These are phyloP conservation scores for Backusella tuberculispora DNA, from an alignment of 192 early-diverging fungal species.

Conservation along the genomic window DNA sequence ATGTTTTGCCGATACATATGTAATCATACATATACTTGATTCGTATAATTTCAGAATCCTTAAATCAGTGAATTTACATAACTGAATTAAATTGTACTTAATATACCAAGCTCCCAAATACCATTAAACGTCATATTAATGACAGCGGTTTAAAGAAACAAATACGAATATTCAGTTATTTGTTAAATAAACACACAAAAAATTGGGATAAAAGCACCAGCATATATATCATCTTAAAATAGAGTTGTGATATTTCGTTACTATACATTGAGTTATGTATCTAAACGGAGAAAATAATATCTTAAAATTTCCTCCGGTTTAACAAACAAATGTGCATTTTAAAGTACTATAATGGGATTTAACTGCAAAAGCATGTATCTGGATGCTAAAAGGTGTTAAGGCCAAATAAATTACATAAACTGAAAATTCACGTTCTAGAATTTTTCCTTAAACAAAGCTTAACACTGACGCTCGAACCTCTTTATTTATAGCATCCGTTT, in stretches of 20 bases:
- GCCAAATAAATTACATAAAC: background rate
- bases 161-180: background rate
- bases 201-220: background rate
- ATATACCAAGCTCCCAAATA: background rate
- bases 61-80: background rate
- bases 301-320: background rate
- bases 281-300: background rate
- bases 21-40: background rate
- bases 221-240: background rate
- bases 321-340: background rate
- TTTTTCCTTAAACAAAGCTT: background rate
- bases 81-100: background rate
- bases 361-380: background rate
- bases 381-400: background rate
- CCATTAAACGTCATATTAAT: background rate
- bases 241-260: background rate
- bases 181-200: background rate
- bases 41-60: constrained; percentile 1
- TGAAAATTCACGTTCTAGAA: background rate
- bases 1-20: background rate
- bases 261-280: background rate
- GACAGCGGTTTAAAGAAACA: background rate
- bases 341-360: background rate
- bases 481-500: background rate
- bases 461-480: background rate